A percentile compares a stretch with the other conserved stretches of the same genome.
Conservation (phyloP, 2,329 filamentous ascomycete species). For the Talaromyces sp. region DNA sequence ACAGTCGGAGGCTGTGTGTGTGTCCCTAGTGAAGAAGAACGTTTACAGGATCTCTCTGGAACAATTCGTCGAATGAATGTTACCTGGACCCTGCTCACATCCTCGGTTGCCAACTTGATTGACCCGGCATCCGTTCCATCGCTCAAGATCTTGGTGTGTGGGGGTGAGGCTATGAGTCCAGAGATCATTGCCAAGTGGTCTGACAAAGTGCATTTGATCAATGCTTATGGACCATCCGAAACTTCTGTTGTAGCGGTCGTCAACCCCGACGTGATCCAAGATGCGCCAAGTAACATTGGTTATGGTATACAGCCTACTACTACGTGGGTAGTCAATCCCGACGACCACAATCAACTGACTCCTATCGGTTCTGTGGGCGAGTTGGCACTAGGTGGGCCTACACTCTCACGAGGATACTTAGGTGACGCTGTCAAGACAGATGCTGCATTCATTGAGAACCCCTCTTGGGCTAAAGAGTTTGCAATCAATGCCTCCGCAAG, state of each 20-base stretch:
- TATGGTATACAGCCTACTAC: constrained; percentile 34
- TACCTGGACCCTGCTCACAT: constrained; percentile 54
- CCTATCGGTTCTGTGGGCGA: constrained; percentile 42
- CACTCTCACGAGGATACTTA: constrained; percentile 45
- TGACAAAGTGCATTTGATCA: constrained; percentile 15
- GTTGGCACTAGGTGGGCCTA: constrained; percentile 41
- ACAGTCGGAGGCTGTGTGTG: constrained; percentile 58
- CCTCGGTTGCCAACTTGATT: constrained; percentile 53
- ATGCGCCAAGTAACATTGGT: constrained; percentile 36
- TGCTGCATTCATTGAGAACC: constrained; percentile 36
- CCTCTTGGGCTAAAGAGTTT: constrained; percentile 39
- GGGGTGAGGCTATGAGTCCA: constrained; percentile 42
- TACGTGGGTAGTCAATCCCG: constrained; percentile 46
- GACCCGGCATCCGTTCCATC: constrained; percentile 25
- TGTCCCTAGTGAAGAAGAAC: constrained; percentile 51
- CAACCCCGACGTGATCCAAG: constrained; percentile 21
- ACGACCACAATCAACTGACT: constrained; percentile 42
- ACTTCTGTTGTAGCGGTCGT: constrained; percentile 14
- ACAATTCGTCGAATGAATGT: constrained; percentile 54
- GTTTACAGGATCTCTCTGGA: constrained; percentile 23
- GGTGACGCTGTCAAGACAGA: constrained; percentile 38
- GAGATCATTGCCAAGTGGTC: constrained; percentile 27
- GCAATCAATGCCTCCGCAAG: constrained; percentile 33
- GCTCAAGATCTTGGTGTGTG: constrained; percentile 42
- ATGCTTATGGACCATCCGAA: constrained; percentile 17